Conservation (phyloP, 495 filamentous ascomycete species). For the Penicilliopsis zonata region DNA sequence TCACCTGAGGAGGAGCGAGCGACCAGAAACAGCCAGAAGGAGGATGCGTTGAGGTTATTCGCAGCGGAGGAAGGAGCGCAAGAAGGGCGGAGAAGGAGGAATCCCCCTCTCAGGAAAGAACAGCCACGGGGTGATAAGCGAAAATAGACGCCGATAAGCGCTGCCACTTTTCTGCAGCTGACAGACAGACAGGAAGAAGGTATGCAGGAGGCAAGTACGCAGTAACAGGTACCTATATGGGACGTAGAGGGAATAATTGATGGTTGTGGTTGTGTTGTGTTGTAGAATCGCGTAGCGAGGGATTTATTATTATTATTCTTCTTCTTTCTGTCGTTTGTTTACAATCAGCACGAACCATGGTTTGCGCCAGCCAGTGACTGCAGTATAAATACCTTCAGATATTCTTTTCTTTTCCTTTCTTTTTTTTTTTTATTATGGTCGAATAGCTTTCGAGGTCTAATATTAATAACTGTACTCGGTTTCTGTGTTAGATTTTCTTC, state of each 20-base stretch:
- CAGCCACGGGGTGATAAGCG: slow-evolving; percentile 12
- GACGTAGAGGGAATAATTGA: background rate
- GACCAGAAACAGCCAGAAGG: background rate
- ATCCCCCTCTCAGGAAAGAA: background rate
- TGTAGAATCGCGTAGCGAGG: background rate
- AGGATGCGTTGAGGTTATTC: background rate
- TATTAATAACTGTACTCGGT: too few species aligned
- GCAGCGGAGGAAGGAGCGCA: background rate
- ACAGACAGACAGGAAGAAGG: background rate
- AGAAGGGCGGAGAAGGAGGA: slow-evolving; percentile 2
- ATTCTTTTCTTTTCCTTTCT: slow-evolving; percentile 1
- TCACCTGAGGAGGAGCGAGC: background rate
- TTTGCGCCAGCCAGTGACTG: slow-evolving; percentile 1
- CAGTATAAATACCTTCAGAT: too few species aligned
- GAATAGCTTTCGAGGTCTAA: too few species aligned
- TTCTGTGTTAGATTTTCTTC: too few species aligned
- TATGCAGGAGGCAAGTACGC: background rate
- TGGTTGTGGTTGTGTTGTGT: too few species aligned
- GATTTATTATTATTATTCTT: too few species aligned
- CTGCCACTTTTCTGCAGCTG: slow-evolving; percentile 2
- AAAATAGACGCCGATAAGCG: slow-evolving; percentile 13
- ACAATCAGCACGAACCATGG: slow-evolving; percentile 1
- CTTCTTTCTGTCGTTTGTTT: background rate
- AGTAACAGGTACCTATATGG: background rate
- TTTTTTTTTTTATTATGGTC: too few species aligned